Evolutionary conservation across 2,329 filamentous ascomycete species (phyloP), one percentile per base, ranked within the genome.

Genomic region (Exserohilum turcica): DNA sequence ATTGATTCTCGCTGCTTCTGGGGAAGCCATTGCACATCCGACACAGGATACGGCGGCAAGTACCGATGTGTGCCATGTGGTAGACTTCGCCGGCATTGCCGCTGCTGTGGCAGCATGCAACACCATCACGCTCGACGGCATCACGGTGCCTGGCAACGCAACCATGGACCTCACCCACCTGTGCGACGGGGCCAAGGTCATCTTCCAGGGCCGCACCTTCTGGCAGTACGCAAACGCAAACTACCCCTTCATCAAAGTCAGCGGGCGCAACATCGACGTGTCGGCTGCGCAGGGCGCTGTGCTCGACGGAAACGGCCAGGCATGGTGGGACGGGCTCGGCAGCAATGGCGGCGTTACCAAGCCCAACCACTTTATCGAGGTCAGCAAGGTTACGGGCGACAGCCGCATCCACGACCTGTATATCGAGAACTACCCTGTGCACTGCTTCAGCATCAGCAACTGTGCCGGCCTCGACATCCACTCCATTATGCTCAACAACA

Each of bases 401-500:
- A 77, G 75, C 18, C 66, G 69, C 3, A 62, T 72, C 60, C 73
- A 70, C 27, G 72, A 76, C 35, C 63, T 84, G 15, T 79, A 79
- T 54, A 77, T 84, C 57, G 70, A 78, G 60, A 83, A 84, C 68
- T 77, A 78, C 6, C 82, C 82, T 1, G 79, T 82, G 0, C 82
- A 84, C 59, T 75, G 72, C 40, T 79, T 84, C 67, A 77, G 65
- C 48, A 72, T 78, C 47, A 76, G 79, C 58, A 66, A 70, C 9
- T 72, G 72, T 15, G 39, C 31, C 3, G 74, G 73, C 27, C 68
- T 84, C 2, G 73, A 72, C 3, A 54, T 87, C 18, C 72, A 73
- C 7, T 67, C 75, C 36, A 76, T 86, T 52, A 80, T 75, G 8
- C 78, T 86, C 52, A 79, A 86, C 66, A 82, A 85, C 71, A 77